Evolutionary conservation across 148 eudicot species (phyloP).

Genomic region (Selenicereus undatus): DNA sequence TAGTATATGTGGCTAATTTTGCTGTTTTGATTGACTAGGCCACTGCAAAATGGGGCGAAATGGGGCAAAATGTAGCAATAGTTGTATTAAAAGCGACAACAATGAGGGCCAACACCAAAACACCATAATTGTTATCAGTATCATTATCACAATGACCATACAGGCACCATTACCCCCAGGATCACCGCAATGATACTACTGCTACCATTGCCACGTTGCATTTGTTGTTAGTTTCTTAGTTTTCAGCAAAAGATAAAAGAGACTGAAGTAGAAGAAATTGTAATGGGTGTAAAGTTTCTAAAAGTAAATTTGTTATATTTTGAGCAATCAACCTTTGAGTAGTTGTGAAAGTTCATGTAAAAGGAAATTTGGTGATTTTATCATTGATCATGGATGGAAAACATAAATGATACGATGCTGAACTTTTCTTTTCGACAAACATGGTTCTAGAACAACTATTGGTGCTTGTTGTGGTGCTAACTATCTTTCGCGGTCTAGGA

Average conservation of each 20-base stretch:
- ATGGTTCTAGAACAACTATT: neutral
- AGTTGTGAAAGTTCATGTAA: neutral
- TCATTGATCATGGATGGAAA: neutral
- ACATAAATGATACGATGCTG: neutral
- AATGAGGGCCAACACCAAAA: too few species aligned
- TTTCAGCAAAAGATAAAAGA: too few species aligned
- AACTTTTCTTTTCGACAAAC: neutral
- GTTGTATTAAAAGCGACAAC: too few species aligned
- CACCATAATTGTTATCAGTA: too few species aligned
- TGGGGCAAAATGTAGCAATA: neutral
- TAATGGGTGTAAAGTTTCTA: neutral
- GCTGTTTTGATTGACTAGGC: too few species aligned
- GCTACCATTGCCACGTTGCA: neutral
- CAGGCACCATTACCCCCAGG: too few species aligned
- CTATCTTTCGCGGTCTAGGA: neutral
- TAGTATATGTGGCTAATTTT: too few species aligned
- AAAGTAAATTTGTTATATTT: neutral
- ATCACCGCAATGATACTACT: too few species aligned
- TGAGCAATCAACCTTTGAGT: neutral
- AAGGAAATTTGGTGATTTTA: neutral
- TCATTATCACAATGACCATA: too few species aligned
- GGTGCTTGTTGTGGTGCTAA: neutral
- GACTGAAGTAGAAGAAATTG: too few species aligned
- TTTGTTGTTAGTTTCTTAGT: too few species aligned
- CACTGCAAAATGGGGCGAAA: neutral